Evolutionary conservation across 331 rosid species (phyloP).

Genomic region (Arachis monticola): DNA sequence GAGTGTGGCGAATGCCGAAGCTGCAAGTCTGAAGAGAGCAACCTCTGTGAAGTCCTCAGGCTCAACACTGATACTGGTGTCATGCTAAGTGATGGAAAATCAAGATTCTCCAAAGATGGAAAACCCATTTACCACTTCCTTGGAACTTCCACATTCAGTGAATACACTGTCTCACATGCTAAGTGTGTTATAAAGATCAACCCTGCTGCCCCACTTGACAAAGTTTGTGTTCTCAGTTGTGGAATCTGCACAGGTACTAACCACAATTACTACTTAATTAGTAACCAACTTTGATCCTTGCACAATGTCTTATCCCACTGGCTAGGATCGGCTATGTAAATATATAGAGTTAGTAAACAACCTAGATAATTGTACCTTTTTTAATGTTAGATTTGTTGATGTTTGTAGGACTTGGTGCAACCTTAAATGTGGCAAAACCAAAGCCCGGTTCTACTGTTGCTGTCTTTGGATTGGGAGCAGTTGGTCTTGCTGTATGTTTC

Average conservation of each 20-base stretch:
- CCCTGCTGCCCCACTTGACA: slow-evolving; percentile 71
- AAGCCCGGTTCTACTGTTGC: slow-evolving; percentile 63
- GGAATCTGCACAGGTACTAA: slow-evolving; percentile 66
- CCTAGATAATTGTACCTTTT: not conserved
- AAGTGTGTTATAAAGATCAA: slow-evolving; percentile 64
- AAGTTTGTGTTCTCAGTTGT: slow-evolving; percentile 77
- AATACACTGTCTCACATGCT: slow-evolving; percentile 63
- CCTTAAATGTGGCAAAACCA: slow-evolving; percentile 71
- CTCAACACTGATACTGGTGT: slow-evolving; percentile 63
- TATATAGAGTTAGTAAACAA: not conserved
- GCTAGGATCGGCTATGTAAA: no score
- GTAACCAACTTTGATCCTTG: not conserved
- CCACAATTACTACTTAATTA: not conserved
- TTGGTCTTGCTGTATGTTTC: slow-evolving; percentile 67
- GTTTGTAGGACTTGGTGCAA: slow-evolving; percentile 63
- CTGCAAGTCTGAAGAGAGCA: slow-evolving; percentile 70
- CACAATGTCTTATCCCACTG: no score
- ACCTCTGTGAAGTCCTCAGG: slow-evolving; percentile 66
- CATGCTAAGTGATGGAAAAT: slow-evolving; percentile 58
- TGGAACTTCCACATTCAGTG: slow-evolving; percentile 71
- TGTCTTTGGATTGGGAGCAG: slow-evolving; percentile 68
- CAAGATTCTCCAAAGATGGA: slow-evolving; percentile 67
- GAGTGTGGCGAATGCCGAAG: slow-evolving; percentile 67
- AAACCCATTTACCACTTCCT: slow-evolving; percentile 64
- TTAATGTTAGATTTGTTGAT: not conserved